Conservation (phyloP, 495 filamentous ascomycete species). For the Halenospora varia region DNA sequence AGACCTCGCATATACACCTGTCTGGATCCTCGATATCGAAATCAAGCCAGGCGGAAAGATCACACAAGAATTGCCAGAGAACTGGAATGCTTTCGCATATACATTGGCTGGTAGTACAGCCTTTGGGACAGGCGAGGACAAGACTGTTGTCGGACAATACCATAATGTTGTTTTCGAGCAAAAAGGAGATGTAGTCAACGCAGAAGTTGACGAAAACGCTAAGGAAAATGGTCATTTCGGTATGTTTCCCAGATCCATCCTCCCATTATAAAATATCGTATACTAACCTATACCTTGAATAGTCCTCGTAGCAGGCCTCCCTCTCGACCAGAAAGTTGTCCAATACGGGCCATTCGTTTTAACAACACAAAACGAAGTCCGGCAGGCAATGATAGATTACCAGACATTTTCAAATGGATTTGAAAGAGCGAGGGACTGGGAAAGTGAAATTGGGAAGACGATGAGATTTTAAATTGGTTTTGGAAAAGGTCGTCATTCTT, state of each 20-base stretch:
- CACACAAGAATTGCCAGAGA: constrained; percentile 66
- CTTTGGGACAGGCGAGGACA: constrained; percentile 57
- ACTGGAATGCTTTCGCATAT: constrained; percentile 92
- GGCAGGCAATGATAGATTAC: constrained; percentile 87
- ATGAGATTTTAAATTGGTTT: background rate
- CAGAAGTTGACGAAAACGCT: constrained; percentile 63
- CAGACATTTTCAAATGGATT: constrained; percentile 84
- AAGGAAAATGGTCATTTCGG: constrained; percentile 62
- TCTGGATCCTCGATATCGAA: constrained; percentile 88
- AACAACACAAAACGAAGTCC: constrained; percentile 77
- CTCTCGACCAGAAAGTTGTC: constrained; percentile 86
- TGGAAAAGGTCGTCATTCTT: background rate
- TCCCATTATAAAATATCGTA: too few species aligned
- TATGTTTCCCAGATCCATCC: constrained; percentile 23
- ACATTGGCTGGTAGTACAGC: constrained; percentile 64
- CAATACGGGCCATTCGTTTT: constrained; percentile 97
- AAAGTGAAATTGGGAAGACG: constrained; percentile 87
- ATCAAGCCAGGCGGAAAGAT: constrained; percentile 75
- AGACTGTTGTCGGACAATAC: constrained; percentile 59
- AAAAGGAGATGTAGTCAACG: constrained; percentile 67
- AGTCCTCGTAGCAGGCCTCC: constrained; percentile 79
- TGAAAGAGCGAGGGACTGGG: constrained; percentile 78
- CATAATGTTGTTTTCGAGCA: constrained; percentile 91
- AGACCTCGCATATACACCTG: constrained; percentile 90
- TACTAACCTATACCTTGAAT: background rate